Evolutionary conservation across 2,329 filamentous ascomycete species (phyloP), one percentile per base, ranked within the genome.

Genomic region (Fusarium anthophilum): DNA sequence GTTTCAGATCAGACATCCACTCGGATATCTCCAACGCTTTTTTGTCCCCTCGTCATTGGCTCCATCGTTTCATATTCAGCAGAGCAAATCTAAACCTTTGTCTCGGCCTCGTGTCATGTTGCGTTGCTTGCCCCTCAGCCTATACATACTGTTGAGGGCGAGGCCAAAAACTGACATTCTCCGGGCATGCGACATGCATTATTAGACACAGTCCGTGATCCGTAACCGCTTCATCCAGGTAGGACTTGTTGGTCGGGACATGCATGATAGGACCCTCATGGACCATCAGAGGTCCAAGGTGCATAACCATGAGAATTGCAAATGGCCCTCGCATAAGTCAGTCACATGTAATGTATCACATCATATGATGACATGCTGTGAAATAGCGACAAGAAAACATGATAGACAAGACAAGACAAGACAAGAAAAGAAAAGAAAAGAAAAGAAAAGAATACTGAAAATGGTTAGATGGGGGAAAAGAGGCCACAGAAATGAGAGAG

Each of bases 251-350:
- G 39, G 38, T 30, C 38, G 18, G 32, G 14, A 35, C 32, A 35
- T 35, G 28, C 60, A 68, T 65, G 51, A 72, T 48, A 62, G 53
- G 53, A 43, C 37, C 44, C 47, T 76, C 37, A 53, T 35, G 48
- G 26, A 63, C 48, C 60, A 69, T 69, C 62, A 54, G 57, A 53
- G 58, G 43, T 48, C 66, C 64, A 73, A 67, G 48, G 45, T 55
- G 53, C 66, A 59, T 70, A 54, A 57, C 53, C 60, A 75, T 58
- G 65, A 26, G 50, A 50, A 50, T 35, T 28, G 45, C 26, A 44
- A 57, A 60, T n/a, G 30, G 47, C 55, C 65, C 72, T 75, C 63
- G 74, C 68, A 77, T 73, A 69, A 67, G 66, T 43, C 15, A 67
- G 66, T 39, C 13, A 53, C 28, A 53, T 53, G 53, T 58, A 70